Percentiles rank a stretch among this genome's conserved stretches.
Conservation (phyloP, 495 filamentous ascomycete genomes). For the Platismatia glauca region DNA sequence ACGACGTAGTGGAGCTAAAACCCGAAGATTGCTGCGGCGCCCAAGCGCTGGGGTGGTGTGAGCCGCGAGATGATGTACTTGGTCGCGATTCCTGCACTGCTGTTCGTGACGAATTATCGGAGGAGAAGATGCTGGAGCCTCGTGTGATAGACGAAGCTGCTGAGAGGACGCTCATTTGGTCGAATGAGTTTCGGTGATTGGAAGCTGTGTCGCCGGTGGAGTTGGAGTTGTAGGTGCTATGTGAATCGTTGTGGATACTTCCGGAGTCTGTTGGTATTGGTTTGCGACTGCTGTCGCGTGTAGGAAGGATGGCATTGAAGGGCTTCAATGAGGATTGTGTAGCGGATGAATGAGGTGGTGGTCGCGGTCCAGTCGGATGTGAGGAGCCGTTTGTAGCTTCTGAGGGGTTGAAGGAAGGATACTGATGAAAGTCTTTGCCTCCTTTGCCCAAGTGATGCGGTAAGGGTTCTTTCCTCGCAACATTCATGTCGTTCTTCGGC, state of each 20-base stretch:
- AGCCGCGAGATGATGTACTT: conserved; percentile 21
- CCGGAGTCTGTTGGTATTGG: conserved; percentile 54
- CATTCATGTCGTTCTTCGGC: conserved; percentile 57
- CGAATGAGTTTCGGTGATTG: conserved; percentile 61
- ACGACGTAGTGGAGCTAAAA: conserved; percentile 41
- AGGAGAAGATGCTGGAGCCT: conserved; percentile 54
- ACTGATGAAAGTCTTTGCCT: conserved; percentile 79
- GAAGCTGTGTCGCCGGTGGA: conserved; percentile 58
- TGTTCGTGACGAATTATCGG: conserved; percentile 54
- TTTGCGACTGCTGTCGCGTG: conserved; percentile 58
- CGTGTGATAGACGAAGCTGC: conserved; percentile 51
- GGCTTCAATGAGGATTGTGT: conserved; percentile 56
- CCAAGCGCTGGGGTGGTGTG: conserved; percentile 23
- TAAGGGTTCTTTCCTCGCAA: conserved; percentile 57
- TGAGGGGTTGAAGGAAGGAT: conserved; percentile 61
- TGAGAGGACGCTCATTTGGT: conserved; percentile 58
- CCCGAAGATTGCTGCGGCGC: conserved; percentile 36
- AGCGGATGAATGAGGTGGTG: conserved; percentile 51
- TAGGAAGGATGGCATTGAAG: conserved; percentile 29
- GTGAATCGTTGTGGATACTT: conserved; percentile 40
- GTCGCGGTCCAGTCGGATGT: conserved; percentile 58
- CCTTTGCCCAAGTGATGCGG: conserved; percentile 75
- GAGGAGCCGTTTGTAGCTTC: conserved; percentile 40
- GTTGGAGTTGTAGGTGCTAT: conserved; percentile 57
- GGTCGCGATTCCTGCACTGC: conserved; percentile 32